A percentile compares a stretch with the other conserved stretches of the same genome.
Conservation (phyloP, 176 grass and related monocot species). For the Stipa capillata region DNA sequence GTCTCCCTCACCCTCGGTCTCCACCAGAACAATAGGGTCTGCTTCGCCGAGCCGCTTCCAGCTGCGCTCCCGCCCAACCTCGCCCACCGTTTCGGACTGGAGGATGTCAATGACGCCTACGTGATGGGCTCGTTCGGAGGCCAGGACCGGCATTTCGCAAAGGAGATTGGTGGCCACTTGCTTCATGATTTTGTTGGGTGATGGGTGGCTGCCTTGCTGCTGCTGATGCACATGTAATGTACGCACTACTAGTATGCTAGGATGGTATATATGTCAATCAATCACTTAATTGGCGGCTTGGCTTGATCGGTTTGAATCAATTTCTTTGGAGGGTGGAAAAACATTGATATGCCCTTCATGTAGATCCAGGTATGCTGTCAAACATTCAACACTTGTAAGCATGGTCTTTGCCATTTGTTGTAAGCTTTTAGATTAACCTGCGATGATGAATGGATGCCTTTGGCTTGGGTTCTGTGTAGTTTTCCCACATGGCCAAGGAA, state of each 20-base stretch:
- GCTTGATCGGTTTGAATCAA: slow-evolving; percentile 26
- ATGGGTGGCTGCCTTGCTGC: background rate
- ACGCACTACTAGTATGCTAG: slow-evolving; percentile 44
- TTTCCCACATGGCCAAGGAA: background rate
- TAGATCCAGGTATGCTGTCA: slow-evolving; percentile 36
- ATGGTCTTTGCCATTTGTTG: background rate
- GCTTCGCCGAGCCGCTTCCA: slow-evolving; percentile 47
- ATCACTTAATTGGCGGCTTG: slow-evolving; percentile 18
- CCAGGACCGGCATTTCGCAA: slow-evolving; percentile 70
- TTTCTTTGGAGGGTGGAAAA: slow-evolving; percentile 31
- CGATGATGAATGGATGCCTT: background rate
- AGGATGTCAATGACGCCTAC: slow-evolving; percentile 68
- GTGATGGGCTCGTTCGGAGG: slow-evolving; percentile 53
- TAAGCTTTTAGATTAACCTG: background rate
- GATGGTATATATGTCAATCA: slow-evolving; percentile 46
- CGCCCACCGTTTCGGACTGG: slow-evolving; percentile 73
- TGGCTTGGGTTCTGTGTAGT: background rate
- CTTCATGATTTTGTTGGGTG: slow-evolving; percentile 93
- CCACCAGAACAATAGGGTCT: slow-evolving; percentile 69
- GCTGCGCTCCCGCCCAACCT: slow-evolving; percentile 47
- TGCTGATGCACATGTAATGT: slow-evolving; percentile 16
- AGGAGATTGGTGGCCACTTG: slow-evolving; percentile 75
- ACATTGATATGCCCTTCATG: slow-evolving; percentile 29
- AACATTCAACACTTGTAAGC: slow-evolving; percentile 18
- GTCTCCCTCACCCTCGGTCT: slow-evolving; percentile 93